phyloP scores from a whole-genome alignment of 768 basidiomycete genomes.

The Pulveroboletus sp. region DNA sequence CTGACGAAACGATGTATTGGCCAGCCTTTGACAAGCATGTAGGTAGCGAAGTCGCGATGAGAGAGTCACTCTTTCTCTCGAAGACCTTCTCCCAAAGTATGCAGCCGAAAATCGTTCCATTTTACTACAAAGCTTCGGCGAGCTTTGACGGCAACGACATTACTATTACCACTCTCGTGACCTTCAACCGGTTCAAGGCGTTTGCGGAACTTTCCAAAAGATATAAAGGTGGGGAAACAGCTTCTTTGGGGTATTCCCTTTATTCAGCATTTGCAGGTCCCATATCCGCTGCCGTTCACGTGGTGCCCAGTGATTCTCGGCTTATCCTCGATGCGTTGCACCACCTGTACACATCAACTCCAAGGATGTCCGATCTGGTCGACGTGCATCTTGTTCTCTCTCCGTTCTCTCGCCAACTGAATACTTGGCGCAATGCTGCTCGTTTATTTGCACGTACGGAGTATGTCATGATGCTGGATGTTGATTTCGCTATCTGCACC shows the following conservation, averaged over 20 bases:
- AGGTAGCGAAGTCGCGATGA: conserved; percentile 28
- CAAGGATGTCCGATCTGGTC: conserved; percentile 63
- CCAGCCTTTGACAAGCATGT: conserved; percentile 3
- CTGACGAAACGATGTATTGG: conserved; percentile 24
- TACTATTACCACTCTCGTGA: conserved; percentile 84
- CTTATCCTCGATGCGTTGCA: conserved; percentile 61
- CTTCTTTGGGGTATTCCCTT: background rate
- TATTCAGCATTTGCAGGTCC: conserved; percentile 51
- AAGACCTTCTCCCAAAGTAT: conserved; percentile 69
- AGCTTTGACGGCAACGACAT: conserved; percentile 62
- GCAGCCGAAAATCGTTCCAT: conserved; percentile 77
- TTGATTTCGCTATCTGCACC: conserved; percentile 85
- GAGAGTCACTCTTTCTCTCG: conserved; percentile 56
- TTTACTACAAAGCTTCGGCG: conserved; percentile 70
- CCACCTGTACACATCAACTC: conserved; percentile 62
- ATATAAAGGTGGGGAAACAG: conserved; percentile 59
- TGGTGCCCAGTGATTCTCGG: conserved; percentile 42
- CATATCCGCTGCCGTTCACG: conserved; percentile 80
- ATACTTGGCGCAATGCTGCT: conserved; percentile 87
- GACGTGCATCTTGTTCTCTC: conserved; percentile 88
- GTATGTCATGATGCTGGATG: conserved; percentile 88
- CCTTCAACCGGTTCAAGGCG: conserved; percentile 72
- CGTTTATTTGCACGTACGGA: conserved; percentile 81
- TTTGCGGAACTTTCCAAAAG: conserved; percentile 68
- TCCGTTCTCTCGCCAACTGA: conserved; percentile 80